These are phyloP conservation scores for Saccharomyces uvarum DNA, from an alignment of 1,139 yeast species.

Conservation along the genomic window DNA sequence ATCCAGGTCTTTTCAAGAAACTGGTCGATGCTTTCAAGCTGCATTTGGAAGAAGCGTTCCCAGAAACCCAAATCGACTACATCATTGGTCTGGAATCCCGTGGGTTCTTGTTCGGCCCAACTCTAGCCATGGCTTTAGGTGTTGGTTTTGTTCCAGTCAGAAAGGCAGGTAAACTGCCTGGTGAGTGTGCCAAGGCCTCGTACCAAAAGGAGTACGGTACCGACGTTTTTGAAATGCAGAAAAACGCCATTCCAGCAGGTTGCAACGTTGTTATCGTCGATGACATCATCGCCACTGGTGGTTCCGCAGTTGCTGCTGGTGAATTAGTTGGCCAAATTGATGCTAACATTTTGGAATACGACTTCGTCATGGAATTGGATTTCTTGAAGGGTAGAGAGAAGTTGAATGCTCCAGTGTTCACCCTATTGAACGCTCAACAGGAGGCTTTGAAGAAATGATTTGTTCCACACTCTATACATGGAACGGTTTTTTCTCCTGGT, in stretches of 20 bases:
- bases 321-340: constrained; percentile 61
- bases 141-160: constrained; percentile 93
- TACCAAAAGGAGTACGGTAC: constrained; percentile 88
- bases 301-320: constrained; percentile 92
- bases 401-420: constrained; percentile 77
- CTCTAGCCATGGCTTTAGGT: constrained; percentile 79
- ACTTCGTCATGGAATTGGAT: constrained; percentile 88
- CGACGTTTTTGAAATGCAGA: constrained; percentile 85
- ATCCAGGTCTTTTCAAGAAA: constrained; percentile 72
- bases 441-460: constrained; percentile 3
- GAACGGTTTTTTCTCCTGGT: background rate
- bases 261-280: constrained; percentile 81
- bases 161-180: constrained; percentile 93
- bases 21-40: constrained; percentile 73
- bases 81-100: constrained; percentile 93
- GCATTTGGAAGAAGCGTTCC: constrained; percentile 53
- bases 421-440: constrained; percentile 73
- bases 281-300: constrained; percentile 97
- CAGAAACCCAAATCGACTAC: constrained; percentile 62
- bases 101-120: constrained; percentile 93
- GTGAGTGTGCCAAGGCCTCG: constrained; percentile 62
- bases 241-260: constrained; percentile 70
- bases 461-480: background rate
- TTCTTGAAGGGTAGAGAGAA: constrained; percentile 90
- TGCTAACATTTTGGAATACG: constrained; percentile 69